These are phyloP conservation scores for Geotrichum siamense DNA, from an alignment of 1,139 yeast genomes.

Conservation along the genomic window DNA sequence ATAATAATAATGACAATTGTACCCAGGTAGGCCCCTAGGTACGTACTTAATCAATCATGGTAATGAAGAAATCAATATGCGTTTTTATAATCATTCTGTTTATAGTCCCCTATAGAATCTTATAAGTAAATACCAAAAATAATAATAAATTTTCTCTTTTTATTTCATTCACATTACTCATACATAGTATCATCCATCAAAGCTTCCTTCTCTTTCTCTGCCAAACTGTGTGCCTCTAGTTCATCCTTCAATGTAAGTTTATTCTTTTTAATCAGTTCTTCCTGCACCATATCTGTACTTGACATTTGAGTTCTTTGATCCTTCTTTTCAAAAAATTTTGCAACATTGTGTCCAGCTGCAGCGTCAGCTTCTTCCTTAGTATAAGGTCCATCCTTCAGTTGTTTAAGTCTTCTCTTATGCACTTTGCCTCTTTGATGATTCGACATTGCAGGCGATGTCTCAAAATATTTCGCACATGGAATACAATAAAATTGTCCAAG, in stretches of 20 bases:
- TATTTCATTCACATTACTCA: too few species aligned
- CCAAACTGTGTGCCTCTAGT: constrained; percentile 1
- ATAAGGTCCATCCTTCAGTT: constrained; percentile 70
- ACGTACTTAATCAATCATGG: too few species aligned
- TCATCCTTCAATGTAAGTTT: constrained; percentile 11
- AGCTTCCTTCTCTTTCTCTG: constrained; percentile 6
- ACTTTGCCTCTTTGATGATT: constrained; percentile 68
- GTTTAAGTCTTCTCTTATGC: constrained; percentile 81
- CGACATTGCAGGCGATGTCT: constrained; percentile 63
- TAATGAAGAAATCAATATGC: too few species aligned
- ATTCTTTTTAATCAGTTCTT: constrained; percentile 14
- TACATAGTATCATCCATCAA: constrained; percentile 10
- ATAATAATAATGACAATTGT: too few species aligned
- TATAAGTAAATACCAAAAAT: too few species aligned
- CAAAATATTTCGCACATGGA: too few species aligned
- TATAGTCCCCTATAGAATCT: too few species aligned
- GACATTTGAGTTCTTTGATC: constrained; percentile 20
- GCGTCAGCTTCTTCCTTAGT: constrained; percentile 86
- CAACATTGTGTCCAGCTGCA: constrained; percentile 72
- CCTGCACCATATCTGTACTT: constrained; percentile 13
- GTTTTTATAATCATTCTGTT: too few species aligned
- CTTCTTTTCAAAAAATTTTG: constrained; percentile 47
- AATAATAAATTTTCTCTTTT: too few species aligned
- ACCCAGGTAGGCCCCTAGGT: too few species aligned
- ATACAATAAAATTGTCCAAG: constrained; percentile 89